Conservation (phyloP, 2,329 filamentous ascomycete genomes). For the Penicillium vulpinum region DNA sequence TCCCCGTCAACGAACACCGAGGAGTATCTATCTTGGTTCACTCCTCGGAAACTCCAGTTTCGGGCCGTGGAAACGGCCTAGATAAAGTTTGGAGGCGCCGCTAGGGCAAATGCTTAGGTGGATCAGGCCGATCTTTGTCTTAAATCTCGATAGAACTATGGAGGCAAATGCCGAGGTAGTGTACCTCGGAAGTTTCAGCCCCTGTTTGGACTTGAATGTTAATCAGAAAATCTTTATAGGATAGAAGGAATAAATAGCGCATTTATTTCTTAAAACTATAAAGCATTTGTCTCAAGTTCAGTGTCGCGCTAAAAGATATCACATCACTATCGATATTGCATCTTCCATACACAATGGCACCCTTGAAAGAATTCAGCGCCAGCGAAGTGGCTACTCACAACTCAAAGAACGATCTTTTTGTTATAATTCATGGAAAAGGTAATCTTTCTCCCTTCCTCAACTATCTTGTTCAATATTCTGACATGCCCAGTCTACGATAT, state of each 20-base stretch:
- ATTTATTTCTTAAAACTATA: not conserved
- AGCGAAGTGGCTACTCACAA: slow-evolving; percentile 51
- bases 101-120: not conserved
- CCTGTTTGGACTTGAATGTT: not conserved
- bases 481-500: slow-evolving; percentile 56
- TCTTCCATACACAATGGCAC: not conserved
- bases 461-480: not conserved
- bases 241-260: not conserved
- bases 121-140: not conserved
- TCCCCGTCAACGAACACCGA: not conserved
- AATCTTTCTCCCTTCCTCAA: slow-evolving; percentile 5
- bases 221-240: not conserved
- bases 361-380: slow-evolving; percentile 16
- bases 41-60: not conserved
- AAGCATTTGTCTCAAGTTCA: not conserved
- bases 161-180: not conserved
- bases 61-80: not conserved
- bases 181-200: slow-evolving; percentile 1
- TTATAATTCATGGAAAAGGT: slow-evolving; percentile 58
- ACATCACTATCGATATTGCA: not conserved
- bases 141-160: not conserved
- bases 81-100: not conserved
- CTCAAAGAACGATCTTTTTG: slow-evolving; percentile 51
- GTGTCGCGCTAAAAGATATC: not conserved
- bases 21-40: not conserved